These are phyloP conservation scores for Aspergillus versicolor DNA, from an alignment of 2,329 filamentous ascomycete species.

Conservation along the genomic window DNA sequence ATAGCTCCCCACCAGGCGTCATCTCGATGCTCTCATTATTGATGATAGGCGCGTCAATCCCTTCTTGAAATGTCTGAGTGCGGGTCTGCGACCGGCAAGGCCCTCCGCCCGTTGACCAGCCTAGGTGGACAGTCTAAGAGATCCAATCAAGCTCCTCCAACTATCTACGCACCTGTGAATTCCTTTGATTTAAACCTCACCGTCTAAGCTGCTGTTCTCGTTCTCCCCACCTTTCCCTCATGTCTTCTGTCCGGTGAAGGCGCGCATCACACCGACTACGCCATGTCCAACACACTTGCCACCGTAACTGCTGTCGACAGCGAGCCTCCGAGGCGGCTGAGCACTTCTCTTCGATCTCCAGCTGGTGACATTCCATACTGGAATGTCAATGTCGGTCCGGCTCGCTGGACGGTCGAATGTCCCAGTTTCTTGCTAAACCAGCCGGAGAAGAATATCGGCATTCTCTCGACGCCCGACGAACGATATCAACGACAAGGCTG, in stretches of 20 bases:
- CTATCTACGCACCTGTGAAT: background rate
- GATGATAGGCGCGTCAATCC: constrained; percentile 13
- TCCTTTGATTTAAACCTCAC: constrained; percentile 1
- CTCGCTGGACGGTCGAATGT: constrained; percentile 64
- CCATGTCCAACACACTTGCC: constrained; percentile 18
- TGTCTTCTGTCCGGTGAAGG: background rate
- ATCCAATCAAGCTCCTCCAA: constrained; percentile 1
- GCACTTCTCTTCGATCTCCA: constrained; percentile 13
- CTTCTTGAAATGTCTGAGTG: constrained; percentile 15
- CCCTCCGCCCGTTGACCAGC: constrained; percentile 12
- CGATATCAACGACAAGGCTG: constrained; percentile 66
- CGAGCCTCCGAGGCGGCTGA: constrained; percentile 15
- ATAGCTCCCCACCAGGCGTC: constrained; percentile 5
- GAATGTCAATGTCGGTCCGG: constrained; percentile 73
- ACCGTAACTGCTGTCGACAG: constrained; percentile 26
- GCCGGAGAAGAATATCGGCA: constrained; percentile 65
- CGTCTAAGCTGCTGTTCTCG: constrained; percentile 11
- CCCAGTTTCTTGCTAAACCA: constrained; percentile 67
- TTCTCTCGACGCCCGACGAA: constrained; percentile 69
- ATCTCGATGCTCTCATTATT: background rate
- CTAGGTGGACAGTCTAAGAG: background rate
- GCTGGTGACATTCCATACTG: constrained; percentile 62
- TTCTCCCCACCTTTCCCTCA: constrained; percentile 7
- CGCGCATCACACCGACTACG: background rate
- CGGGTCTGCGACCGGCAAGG: constrained; percentile 5